Evolutionary conservation across 306 rosid species (phyloP), one percentile per base, ranked within the genome.

Genomic region (Castanea sativa): DNA sequence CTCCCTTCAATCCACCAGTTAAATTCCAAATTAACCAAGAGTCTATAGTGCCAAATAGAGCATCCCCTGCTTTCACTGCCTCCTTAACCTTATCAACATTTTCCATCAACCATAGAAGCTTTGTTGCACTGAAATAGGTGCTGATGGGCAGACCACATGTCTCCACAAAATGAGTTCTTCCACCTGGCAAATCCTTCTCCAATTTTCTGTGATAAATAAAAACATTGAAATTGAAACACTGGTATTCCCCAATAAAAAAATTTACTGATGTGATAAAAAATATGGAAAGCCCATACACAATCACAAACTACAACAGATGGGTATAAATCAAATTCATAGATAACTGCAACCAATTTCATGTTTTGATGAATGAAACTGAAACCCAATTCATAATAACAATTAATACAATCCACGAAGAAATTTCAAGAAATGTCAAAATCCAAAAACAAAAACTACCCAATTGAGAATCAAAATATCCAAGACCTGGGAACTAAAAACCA

Each of bases 1-100:
- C 97, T 59, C 91, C 92, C 6, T 88, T 78, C 20, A 82, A 77
- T 4, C 98, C 97, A 19, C 97, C 97, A 0, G 94, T 95, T 79
- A 95, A 79, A 74, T 95, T 91, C 97, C 98, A 95, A 74, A 95
- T 91, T 73, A 91, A 78, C 99, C 98, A 95, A 70, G 98, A 82
- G 81, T 92, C 98, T 65, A 92, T 77, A 0, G 99, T 95, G 69
- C 99, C 98, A 83, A 95, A 95, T 15, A 92, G 82, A 10, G 94
- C 98, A 79, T 95, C 99, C 29, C 87, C 91, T 65, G 78, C 76
- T 83, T 90, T 56, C 65, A 92, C 82, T 63, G 89, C 92, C 7
- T 86, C 81, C 69, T 85, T 92, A 16, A 95, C 92, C 9, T 81
- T 80, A 11, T 75, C 83, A 76, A 91, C 98, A 57, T 92, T 92